phyloP scores from a whole-genome alignment of 2,329 filamentous ascomycete species.

The Metarhizium robertsii region DNA sequence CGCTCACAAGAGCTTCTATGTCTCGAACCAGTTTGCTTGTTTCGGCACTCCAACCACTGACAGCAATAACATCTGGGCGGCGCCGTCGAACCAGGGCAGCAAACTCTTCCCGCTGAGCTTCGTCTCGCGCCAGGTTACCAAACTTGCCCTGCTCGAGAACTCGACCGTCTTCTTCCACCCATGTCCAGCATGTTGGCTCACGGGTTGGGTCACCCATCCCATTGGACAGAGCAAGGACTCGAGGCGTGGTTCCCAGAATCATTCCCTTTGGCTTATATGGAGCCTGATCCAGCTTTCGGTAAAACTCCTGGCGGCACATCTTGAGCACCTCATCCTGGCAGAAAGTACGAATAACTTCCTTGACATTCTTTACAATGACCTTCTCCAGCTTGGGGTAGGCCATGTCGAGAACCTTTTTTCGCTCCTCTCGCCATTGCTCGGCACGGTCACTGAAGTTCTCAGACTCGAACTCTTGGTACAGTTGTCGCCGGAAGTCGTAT shows the following conservation, averaged over 20 bases:
- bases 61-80: conserved; percentile 80
- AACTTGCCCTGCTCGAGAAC: conserved; percentile 86
- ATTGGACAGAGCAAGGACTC: conserved; percentile 79
- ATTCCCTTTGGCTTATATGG: conserved; percentile 93
- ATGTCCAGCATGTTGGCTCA: conserved; percentile 84
- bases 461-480: conserved; percentile 79
- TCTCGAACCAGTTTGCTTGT: conserved; percentile 77
- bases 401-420: conserved; percentile 73
- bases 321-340: conserved; percentile 91
- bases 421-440: conserved; percentile 87
- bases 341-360: conserved; percentile 85
- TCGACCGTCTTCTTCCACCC: conserved; percentile 85
- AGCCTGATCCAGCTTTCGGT: conserved; percentile 84
- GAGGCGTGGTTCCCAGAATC: conserved; percentile 76
- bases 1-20: conserved; percentile 66
- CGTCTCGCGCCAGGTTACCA: conserved; percentile 64
- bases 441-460: conserved; percentile 94
- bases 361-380: conserved; percentile 82
- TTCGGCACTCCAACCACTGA: conserved; percentile 83
- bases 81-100: conserved; percentile 70
- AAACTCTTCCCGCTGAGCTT: conserved; percentile 57
- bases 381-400: conserved; percentile 75
- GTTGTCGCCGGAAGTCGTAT: conserved; percentile 63
- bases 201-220: conserved; percentile 64
- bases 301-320: conserved; percentile 80